Conservation (phyloP, 2,329 filamentous ascomycete species). For the Macrophomina pseudophaseolina region DNA sequence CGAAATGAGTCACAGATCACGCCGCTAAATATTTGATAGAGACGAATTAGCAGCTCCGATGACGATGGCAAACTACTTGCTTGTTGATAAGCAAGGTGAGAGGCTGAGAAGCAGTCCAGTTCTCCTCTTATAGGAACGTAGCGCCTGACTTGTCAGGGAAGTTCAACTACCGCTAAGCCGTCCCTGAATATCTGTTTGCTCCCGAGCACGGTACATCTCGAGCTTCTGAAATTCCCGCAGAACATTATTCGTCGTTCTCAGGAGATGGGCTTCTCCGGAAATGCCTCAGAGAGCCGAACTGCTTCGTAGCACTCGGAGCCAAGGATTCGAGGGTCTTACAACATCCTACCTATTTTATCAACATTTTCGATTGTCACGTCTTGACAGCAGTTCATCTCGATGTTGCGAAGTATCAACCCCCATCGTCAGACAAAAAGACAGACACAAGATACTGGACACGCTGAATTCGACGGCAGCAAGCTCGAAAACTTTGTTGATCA, state of each 20-base stretch:
- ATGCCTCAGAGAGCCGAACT: background rate
- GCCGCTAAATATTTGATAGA: too few species aligned
- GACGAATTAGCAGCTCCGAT: too few species aligned
- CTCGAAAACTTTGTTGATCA: background rate
- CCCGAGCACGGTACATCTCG: too few species aligned
- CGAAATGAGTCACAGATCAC: too few species aligned
- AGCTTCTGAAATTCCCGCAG: too few species aligned
- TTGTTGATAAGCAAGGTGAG: too few species aligned
- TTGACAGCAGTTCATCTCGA: background rate
- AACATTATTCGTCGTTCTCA: background rate
- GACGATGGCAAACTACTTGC: too few species aligned
- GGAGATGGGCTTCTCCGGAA: background rate
- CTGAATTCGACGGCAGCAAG: background rate
- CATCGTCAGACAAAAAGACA: background rate
- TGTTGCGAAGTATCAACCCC: background rate
- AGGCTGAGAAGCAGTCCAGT: too few species aligned
- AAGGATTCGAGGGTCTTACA: background rate
- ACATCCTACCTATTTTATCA: background rate
- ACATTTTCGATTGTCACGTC: background rate
- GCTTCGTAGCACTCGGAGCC: background rate
- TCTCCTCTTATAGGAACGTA: too few species aligned
- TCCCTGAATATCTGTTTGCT: too few species aligned
- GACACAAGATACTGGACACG: background rate
- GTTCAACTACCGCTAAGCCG: too few species aligned
- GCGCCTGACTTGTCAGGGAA: too few species aligned